These are phyloP conservation scores for Trametes versicolor DNA, from an alignment of 1,284 basidiomycete genomes.

Conservation along the genomic window DNA sequence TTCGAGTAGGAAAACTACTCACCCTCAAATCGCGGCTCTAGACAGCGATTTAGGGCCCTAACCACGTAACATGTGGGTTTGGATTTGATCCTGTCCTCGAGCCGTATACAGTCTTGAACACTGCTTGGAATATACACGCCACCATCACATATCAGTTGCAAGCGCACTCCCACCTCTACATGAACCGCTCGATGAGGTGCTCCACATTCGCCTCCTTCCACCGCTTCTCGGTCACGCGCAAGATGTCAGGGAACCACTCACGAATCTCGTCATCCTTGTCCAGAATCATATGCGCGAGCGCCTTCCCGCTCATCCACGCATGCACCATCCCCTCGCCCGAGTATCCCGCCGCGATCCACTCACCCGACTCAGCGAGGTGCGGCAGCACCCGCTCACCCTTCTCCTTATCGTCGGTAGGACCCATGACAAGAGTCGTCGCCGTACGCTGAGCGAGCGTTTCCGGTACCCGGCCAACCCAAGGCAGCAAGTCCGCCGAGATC, in stretches of 20 bases:
- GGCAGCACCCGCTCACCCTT: conserved; percentile 6
- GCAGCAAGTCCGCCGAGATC: conserved; percentile 53
- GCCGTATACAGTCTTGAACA: too few relatives aligned
- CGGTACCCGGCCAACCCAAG: conserved; percentile 59
- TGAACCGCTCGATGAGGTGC: conserved; percentile 41
- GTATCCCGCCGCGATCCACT: conserved; percentile 67
- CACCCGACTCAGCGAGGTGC: conserved; percentile 47
- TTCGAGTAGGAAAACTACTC: too few relatives aligned
- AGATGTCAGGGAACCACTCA: conserved; percentile 61
- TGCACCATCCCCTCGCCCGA: conserved; percentile 75
- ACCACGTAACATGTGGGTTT: too few relatives aligned
- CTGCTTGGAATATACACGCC: not conserved
- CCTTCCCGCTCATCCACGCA: conserved; percentile 68
- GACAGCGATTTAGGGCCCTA: too few relatives aligned
- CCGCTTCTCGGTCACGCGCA: conserved; percentile 59
- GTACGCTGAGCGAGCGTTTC: conserved; percentile 47
- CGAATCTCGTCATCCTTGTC: conserved; percentile 44
- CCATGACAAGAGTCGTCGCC: conserved; percentile 28
- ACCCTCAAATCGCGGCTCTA: too few relatives aligned
- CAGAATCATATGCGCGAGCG: conserved; percentile 66
- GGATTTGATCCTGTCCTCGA: too few relatives aligned
- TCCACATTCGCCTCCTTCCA: conserved; percentile 54
- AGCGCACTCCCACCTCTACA: conserved; percentile 1
- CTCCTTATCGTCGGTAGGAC: not conserved
- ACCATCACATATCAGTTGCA: not conserved